phyloP scores from a whole-genome alignment of 306 rosid species.

The Arachis hypogaea region DNA sequence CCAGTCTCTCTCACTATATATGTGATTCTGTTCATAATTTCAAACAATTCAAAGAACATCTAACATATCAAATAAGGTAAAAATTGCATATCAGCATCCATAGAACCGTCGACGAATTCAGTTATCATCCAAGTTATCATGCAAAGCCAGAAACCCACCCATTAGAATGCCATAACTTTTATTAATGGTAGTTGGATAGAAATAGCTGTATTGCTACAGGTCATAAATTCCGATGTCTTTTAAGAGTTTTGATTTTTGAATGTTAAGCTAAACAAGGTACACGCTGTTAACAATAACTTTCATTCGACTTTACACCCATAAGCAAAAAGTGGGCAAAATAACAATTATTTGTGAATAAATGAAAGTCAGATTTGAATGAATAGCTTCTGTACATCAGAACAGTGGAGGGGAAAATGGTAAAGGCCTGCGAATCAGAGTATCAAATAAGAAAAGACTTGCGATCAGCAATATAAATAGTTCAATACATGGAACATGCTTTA shows the following conservation, averaged over 20 bases:
- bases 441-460: neutral
- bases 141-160: conserved; percentile 13
- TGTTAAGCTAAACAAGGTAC: neutral
- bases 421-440: neutral
- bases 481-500: conserved; percentile 38
- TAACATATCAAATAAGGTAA: neutral
- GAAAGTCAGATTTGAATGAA: conserved; percentile 11
- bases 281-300: conserved; percentile 8
- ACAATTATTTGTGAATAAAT: conserved; percentile 20
- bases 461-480: neutral
- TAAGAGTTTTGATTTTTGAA: neutral
- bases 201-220: conserved; percentile 19
- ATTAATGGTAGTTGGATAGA: neutral
- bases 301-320: conserved; percentile 24
- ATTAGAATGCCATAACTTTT: conserved; percentile 3
- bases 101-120: neutral
- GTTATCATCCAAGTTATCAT: neutral
- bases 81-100: neutral
- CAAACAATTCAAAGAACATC: no score
- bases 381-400: conserved; percentile 27
- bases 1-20: no score
- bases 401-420: conserved; percentile 3
- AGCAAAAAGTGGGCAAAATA: neutral
- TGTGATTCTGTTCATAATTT: no score
- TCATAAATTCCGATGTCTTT: conserved; percentile 17